phyloP scores from a whole-genome alignment of 225 moss, liverwort and hornwort genomes.

The Neckera pumila region DNA sequence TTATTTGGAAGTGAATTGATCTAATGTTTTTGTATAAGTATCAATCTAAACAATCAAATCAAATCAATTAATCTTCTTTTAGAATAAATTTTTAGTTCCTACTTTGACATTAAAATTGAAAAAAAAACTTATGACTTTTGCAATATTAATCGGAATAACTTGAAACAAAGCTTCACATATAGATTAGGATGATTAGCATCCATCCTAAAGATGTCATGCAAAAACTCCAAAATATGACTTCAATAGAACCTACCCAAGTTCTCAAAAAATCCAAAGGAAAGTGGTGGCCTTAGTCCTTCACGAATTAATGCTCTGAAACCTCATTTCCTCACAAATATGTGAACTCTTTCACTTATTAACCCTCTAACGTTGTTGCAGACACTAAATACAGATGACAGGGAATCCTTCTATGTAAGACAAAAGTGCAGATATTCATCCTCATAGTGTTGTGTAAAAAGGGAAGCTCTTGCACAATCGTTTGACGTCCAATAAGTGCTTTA shows the following conservation, averaged over 20 bases:
- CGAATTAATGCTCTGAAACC: background rate
- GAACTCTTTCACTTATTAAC: background rate
- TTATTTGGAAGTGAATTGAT: background rate
- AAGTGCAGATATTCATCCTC: background rate
- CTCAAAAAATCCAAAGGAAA: background rate
- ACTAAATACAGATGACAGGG: background rate
- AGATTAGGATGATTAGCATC: background rate
- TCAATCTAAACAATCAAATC: background rate
- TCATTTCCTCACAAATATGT: background rate
- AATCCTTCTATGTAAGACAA: background rate
- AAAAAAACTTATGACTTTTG: background rate
- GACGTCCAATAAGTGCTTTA: background rate
- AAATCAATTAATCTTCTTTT: background rate
- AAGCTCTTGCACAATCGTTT: background rate
- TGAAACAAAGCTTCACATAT: background rate
- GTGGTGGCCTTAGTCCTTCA: background rate
- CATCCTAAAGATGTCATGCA: background rate
- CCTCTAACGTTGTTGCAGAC: rapidly evolving
- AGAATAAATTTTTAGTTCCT: background rate
- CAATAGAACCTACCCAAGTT: background rate
- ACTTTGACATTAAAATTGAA: background rate
- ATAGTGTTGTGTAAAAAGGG: background rate
- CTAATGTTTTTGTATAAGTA: background rate
- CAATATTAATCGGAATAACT: background rate
- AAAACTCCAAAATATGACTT: background rate